Base-by-base conservation (phyloP, 1,139 yeast species). In the Candida pseudocylindracea region DNA sequence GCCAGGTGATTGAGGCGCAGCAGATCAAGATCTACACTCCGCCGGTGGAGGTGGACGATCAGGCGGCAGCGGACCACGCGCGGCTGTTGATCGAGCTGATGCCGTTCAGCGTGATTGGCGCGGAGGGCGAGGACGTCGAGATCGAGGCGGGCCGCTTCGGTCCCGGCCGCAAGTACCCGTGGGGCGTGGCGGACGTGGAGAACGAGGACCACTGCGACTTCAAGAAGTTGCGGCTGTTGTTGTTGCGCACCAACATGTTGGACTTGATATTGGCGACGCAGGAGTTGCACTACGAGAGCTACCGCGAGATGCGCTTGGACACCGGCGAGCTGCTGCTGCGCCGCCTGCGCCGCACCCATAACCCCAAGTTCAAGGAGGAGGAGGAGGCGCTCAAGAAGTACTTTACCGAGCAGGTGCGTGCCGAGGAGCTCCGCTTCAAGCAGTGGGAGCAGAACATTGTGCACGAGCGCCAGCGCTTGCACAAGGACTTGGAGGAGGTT, bases 151-250 rank as follows among this genome's bases (percentile, higher is more conserved):
- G 94, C 29, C 64, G 68, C 40, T 60, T 67, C 40, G 85, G 81
- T 32, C 67, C 78, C 40, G 98, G 94, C 32, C 74, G 99, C 55
- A 80, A 80, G 51, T 88, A 88, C 50, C 85, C 93, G 39, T 88
- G 98, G 98, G 98, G 98, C 31, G 63, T 80, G 35, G 96, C 88
- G 33, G 96, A 88, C 53, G 94, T 88, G 34, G 98, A 88, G 53
- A 88, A 88, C 53, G 96, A 85, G 49, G 66, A 67, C 38, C 96
- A 88, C 51, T 85, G 95, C 56, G 98, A 88, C 54, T 88, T 91
- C 59, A 73, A 81, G 53, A 83, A 83, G 53, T 65, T 88, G 48
- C 74, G 98, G 55, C 70, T 85, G 42, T 63, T 88, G 45, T 58
- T 88, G 39, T 63, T 91, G 50, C 75, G 98, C 56, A 80, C 94